Conservation (phyloP, 441 rosid genomes). For the Erysimum pusillum region DNA sequence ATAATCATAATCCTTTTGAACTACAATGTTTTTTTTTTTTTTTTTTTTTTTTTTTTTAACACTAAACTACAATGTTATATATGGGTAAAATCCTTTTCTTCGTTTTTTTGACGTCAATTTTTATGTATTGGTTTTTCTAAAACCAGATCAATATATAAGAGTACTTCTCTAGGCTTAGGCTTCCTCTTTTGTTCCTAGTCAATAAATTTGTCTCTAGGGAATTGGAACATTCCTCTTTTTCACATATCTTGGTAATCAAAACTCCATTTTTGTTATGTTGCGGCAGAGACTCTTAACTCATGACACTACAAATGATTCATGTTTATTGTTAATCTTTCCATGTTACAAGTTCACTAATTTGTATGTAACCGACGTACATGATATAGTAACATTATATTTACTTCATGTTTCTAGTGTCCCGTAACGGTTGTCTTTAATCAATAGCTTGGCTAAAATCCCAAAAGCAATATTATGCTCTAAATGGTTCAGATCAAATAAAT, state of each 20-base stretch:
- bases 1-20: too few species aligned
- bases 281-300: slow-evolving; percentile 40
- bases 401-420: slow-evolving; percentile 21
- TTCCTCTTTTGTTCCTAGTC: slow-evolving; percentile 34
- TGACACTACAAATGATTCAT: slow-evolving; percentile 34
- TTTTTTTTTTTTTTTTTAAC: too few species aligned
- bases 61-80: too few species aligned
- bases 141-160: too few species aligned
- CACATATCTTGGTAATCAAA: slow-evolving; percentile 44
- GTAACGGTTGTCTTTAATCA: slow-evolving; percentile 37
- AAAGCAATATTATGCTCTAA: slow-evolving; percentile 14
- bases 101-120: too few species aligned
- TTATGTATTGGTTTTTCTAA: too few species aligned
- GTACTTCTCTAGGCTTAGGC: background rate
- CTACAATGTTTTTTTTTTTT: too few species aligned
- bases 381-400: slow-evolving; percentile 1
- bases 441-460: slow-evolving; percentile 7
- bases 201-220: slow-evolving; percentile 44
- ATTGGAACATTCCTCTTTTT: slow-evolving; percentile 49
- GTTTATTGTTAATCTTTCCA: slow-evolving; percentile 35
- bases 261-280: slow-evolving; percentile 42
- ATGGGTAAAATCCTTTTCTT: too few species aligned
- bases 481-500: background rate
- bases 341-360: slow-evolving; percentile 24
- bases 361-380: slow-evolving; percentile 33